Conservation (phyloP, 129 eudicot genomes). For the Tagetes erecta region DNA sequence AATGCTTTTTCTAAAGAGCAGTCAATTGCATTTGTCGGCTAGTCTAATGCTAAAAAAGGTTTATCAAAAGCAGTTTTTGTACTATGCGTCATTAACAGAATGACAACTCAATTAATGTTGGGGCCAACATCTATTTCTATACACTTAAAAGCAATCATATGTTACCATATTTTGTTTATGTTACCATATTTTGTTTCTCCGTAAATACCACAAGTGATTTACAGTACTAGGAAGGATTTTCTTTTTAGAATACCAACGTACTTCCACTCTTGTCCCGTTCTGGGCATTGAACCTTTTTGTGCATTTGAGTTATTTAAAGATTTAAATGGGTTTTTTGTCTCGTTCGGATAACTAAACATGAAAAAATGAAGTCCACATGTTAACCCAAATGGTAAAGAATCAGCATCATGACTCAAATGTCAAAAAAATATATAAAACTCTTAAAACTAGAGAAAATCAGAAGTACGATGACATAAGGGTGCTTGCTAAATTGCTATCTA, state of each 20-base stretch:
- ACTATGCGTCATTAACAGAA: neutral
- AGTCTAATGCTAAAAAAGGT: neutral
- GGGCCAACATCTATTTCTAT: slow-evolving; percentile 13
- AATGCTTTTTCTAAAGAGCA: too few species aligned
- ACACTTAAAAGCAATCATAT: neutral
- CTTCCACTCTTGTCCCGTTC: neutral
- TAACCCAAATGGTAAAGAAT: too few species aligned
- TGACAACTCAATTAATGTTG: neutral
- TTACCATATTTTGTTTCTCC: neutral
- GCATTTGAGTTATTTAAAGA: neutral
- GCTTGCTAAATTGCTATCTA: slow-evolving; percentile 8
- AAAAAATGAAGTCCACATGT: neutral
- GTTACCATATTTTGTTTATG: neutral
- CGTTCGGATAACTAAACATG: neutral
- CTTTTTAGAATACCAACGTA: neutral
- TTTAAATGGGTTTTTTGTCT: too few species aligned
- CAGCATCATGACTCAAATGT: neutral
- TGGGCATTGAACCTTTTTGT: neutral
- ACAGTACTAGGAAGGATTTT: neutral
- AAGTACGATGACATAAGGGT: neutral
- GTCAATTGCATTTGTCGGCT: neutral
- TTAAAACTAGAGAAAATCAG: neutral
- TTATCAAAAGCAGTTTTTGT: neutral
- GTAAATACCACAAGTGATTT: neutral
- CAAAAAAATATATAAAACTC: neutral